Base-by-base conservation (phyloP, 1,284 basidiomycete species). In the Tilletia horrida region DNA sequence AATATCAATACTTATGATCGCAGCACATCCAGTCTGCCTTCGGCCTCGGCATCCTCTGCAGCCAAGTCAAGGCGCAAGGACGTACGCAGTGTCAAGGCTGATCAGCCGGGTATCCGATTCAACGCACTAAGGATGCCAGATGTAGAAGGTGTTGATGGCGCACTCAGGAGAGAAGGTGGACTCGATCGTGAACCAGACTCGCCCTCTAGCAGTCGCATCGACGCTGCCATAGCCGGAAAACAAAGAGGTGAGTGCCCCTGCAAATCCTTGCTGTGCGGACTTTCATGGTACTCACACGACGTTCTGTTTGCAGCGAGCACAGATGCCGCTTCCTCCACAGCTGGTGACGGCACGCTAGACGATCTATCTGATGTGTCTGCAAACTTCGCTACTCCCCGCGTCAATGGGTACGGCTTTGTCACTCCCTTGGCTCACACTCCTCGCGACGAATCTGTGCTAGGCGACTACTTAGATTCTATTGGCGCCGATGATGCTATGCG, bases 341-440 rank as follows among this genome's bases (percentile, higher is more conserved):
- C 14, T 25, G 50, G 50, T 4, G 50, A 52, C 21, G 25, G 21
- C 23, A 52, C 50, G n/a, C 23, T 52, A 13, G 47, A 57, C 18
- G 55, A 50, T 9, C 23, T n/a, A 2, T 27, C 43, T 18, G 62
- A 50, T 8, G 27, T n/a, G 21, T 23, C 40, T 2, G n/a, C 16
- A 13, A 13, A 16, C 64, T n/a, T 67, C 0, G 65, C 71, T 16
- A 31, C 55, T 9, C 76, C 76, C 0, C 69, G 66, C 11, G 73
- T 80, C 13, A 68, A 67, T 42, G 78, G 77, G 6, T 80, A 73
- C 47, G 70, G 71, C 11, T 80, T 77, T 48, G 77, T 80, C 13
- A 71, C 68, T 2, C 74, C 75, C 2, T 65, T 69, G 18, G 55
- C 55, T 18, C 55, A 59, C 3, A 59, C 55, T 3, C 55, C 55